Conservation (phyloP, 2,329 filamentous ascomycete genomes). For the Arachnopeziza araneosa region DNA sequence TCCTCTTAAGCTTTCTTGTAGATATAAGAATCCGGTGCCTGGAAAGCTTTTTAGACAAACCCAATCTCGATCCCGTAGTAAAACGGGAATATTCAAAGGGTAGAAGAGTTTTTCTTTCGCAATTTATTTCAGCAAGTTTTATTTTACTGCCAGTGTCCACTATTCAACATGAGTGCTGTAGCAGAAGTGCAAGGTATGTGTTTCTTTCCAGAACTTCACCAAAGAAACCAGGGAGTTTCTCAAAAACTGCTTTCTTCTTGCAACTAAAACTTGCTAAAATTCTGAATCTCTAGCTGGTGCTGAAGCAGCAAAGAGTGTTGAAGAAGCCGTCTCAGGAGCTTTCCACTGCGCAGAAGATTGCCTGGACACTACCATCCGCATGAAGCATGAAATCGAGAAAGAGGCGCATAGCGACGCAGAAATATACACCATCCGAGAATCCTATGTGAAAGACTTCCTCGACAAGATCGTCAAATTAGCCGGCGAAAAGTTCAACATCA, state of each 20-base stretch:
- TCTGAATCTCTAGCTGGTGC: not conserved
- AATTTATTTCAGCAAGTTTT: not conserved
- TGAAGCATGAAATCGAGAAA: no score
- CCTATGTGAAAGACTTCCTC: no score
- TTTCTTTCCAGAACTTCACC: not conserved
- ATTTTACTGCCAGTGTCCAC: not conserved
- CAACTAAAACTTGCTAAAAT: not conserved
- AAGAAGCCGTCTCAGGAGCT: not conserved
- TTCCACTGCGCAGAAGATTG: no score
- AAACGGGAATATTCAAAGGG: not conserved
- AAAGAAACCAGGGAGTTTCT: not conserved
- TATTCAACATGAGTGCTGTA: not conserved
- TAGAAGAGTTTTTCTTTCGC: not conserved
- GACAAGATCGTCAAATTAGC: no score
- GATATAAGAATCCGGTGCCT: not conserved
- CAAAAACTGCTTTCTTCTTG: not conserved
- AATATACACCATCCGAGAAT: no score
- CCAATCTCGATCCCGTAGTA: not conserved
- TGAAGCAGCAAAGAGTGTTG: not conserved
- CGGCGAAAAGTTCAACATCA: no score
- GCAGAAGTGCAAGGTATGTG: not conserved
- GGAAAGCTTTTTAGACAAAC: not conserved
- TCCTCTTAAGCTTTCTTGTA: not conserved
- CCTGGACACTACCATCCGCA: no score
- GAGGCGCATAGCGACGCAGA: no score